These are phyloP conservation scores for Rhizopus delemar DNA, from an alignment of 371 early-diverging fungal genomes.

Conservation along the genomic window DNA sequence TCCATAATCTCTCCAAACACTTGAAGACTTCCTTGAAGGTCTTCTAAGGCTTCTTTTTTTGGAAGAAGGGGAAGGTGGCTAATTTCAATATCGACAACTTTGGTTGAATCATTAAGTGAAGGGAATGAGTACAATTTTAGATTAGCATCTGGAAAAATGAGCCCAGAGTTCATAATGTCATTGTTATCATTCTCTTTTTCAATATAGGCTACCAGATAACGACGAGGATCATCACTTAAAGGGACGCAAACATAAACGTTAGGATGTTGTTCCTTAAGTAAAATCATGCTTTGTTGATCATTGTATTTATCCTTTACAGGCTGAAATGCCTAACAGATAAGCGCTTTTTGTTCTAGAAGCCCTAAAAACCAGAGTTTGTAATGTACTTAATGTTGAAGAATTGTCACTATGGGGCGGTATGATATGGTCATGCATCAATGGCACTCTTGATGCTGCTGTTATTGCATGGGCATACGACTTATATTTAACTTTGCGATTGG, in stretches of 20 bases:
- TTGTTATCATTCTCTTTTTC: neutral
- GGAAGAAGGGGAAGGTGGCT: neutral
- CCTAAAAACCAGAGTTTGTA: slow-evolving; percentile 1
- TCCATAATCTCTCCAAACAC: neutral
- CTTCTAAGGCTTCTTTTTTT: neutral
- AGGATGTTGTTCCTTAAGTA: slow-evolving; percentile 9
- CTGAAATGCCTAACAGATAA: slow-evolving; percentile 3
- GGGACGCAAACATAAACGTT: neutral
- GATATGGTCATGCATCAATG: neutral
- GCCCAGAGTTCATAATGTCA: neutral
- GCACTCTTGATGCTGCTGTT: neutral
- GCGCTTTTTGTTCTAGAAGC: neutral
- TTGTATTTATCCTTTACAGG: slow-evolving; percentile 8
- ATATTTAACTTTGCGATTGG: neutral
- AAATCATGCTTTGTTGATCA: slow-evolving; percentile 7
- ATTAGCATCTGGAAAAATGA: neutral
- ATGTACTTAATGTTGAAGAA: neutral
- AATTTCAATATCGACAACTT: neutral
- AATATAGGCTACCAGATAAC: slow-evolving; percentile 5
- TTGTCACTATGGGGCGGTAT: neutral
- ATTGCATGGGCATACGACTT: neutral
- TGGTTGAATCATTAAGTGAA: neutral
- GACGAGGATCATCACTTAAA: neutral
- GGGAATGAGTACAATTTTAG: neutral
- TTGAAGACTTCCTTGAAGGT: neutral